A percentile compares a stretch with the other conserved stretches of the same genome.
Conservation (phyloP, 768 basidiomycete genomes). For the Hortiboletus campestris region DNA sequence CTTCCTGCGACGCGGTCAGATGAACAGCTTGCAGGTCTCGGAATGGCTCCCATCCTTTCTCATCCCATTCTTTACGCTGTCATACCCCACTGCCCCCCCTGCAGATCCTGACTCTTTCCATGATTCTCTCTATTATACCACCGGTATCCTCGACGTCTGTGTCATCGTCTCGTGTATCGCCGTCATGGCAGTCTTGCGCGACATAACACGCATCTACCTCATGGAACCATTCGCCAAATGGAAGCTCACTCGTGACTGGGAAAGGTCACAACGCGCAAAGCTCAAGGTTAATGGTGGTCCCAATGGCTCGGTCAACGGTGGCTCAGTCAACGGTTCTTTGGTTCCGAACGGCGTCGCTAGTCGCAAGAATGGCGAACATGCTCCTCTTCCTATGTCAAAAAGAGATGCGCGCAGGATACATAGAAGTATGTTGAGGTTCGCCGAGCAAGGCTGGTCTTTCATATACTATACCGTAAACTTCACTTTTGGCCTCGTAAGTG, state of each 20-base stretch:
- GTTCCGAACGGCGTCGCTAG: constrained; percentile 31
- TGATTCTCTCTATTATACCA: constrained; percentile 64
- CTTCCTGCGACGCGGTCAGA: constrained; percentile 28
- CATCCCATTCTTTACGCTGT: constrained; percentile 70
- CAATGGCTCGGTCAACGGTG: constrained; percentile 26
- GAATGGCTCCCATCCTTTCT: constrained; percentile 53
- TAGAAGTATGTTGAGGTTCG: constrained; percentile 79
- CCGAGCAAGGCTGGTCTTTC: constrained; percentile 92
- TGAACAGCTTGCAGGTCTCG: constrained; percentile 37
- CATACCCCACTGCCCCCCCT: constrained; percentile 62
- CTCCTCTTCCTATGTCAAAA: constrained; percentile 23
- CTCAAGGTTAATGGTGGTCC: constrained; percentile 23
- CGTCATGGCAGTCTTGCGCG: constrained; percentile 84
- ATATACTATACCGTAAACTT: constrained; percentile 80
- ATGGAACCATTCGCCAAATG: constrained; percentile 81
- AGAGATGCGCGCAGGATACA: constrained; percentile 62
- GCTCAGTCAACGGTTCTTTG: constrained; percentile 20
- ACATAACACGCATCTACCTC: constrained; percentile 66
- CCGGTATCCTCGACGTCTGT: constrained; percentile 76
- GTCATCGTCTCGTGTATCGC: constrained; percentile 80
- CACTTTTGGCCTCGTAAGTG: constrained; percentile 79
- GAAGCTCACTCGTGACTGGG: constrained; percentile 62
- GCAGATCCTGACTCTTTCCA: constrained; percentile 67
- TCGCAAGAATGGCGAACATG: constrained; percentile 23
- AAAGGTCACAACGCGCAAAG: constrained; percentile 20